Evolutionary conservation across 805 yeast species (phyloP).

Genomic region (Schwanniomyces pseudopolymorphus): DNA sequence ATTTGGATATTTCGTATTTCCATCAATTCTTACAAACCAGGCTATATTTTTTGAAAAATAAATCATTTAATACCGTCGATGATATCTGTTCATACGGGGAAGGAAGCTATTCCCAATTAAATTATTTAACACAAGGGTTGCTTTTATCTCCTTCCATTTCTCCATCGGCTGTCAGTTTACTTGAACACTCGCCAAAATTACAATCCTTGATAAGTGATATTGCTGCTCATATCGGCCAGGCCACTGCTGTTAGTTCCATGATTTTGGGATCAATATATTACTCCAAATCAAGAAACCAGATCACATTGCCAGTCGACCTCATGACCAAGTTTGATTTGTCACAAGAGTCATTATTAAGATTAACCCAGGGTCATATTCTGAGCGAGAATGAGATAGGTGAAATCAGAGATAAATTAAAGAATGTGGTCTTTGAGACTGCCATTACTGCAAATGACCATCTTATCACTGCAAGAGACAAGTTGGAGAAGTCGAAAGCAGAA

Average conservation of each 20-base stretch:
- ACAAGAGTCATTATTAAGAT: conserved; percentile 61
- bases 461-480: conserved; percentile 61
- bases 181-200: conserved; percentile 47
- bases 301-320: conserved; percentile 63
- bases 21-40: conserved; percentile 61
- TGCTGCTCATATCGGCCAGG: conserved; percentile 82
- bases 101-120: conserved; percentile 72
- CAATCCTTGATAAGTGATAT: conserved; percentile 53
- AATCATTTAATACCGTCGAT: conserved; percentile 48
- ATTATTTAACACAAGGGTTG: conserved; percentile 62
- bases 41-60: conserved; percentile 49
- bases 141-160: conserved; percentile 56
- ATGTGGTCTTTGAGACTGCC: conserved; percentile 68
- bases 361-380: conserved; percentile 42
- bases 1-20: conserved; percentile 54
- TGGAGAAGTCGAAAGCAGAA: conserved; percentile 36
- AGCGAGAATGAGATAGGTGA: conserved; percentile 22
- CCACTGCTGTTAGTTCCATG: conserved; percentile 66
- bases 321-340: conserved; percentile 54
- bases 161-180: conserved; percentile 51
- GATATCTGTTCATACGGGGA: conserved; percentile 76
- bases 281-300: conserved; percentile 47
- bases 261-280: conserved; percentile 61
- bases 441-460: conserved; percentile 79
- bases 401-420: conserved; percentile 43